Percentiles rank a stretch among this genome's conserved stretches.
phyloP scores from a whole-genome alignment of 306 rosid genomes.

The Pyrus bretschneideri region DNA sequence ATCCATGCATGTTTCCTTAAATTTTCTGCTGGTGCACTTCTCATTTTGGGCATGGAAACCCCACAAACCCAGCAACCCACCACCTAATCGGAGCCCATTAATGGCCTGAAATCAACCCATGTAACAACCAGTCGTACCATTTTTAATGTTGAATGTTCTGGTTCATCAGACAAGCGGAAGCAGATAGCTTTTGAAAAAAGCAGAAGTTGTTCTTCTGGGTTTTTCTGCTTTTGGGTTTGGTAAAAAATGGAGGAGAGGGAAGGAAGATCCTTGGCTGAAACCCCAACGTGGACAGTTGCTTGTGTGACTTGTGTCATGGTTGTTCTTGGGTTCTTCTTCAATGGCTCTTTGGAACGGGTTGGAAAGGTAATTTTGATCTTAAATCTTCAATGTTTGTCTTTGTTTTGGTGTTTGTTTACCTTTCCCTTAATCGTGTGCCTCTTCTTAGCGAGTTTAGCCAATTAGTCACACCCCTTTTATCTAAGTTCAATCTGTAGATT shows the following conservation, averaged over 20 bases:
- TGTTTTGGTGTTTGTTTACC: background rate
- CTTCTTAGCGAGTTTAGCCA: background rate
- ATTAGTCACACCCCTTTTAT: no score
- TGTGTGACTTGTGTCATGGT: conserved; percentile 64
- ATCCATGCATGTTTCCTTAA: conserved; percentile 32
- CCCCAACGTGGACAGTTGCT: conserved; percentile 89
- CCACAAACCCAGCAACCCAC: conserved; percentile 20
- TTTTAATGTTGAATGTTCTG: no score
- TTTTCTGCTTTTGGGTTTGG: background rate
- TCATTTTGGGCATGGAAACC: conserved; percentile 11
- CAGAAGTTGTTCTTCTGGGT: conserved; percentile 3
- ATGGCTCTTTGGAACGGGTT: conserved; percentile 39
- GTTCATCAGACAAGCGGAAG: background rate
- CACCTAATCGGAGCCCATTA: conserved; percentile 21
- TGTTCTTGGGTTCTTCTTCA: conserved; percentile 47
- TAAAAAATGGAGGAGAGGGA: conserved; percentile 40
- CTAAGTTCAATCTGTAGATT: no score
- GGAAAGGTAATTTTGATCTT: conserved; percentile 37
- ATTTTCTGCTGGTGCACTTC: conserved; percentile 17
- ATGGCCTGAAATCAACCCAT: conserved; percentile 13
- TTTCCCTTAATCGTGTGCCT: conserved; percentile 3
- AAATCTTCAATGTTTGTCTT: background rate
- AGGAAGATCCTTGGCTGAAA: conserved; percentile 64
- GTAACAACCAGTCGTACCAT: background rate
- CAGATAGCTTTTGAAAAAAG: background rate